Conservation (phyloP, 2,329 filamentous ascomycete genomes). For the Corinectria fuckeliana region DNA sequence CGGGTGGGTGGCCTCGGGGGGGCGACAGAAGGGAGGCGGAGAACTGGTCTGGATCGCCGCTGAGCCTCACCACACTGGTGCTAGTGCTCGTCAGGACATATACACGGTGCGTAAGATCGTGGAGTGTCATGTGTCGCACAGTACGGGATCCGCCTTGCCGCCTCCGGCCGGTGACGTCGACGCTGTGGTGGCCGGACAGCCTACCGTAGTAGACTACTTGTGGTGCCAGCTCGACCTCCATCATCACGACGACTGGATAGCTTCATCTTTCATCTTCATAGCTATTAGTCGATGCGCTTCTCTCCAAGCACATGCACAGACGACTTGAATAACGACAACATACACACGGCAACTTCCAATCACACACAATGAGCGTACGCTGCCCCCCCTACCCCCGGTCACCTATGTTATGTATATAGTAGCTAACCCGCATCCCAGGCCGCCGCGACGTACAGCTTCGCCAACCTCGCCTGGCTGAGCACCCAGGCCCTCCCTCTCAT, state of each 20-base stretch:
- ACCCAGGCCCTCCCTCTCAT: slow-evolving; percentile 56
- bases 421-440: slow-evolving; percentile 43
- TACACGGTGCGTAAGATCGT: not conserved
- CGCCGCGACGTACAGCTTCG: slow-evolving; percentile 57
- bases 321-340: too few relatives aligned
- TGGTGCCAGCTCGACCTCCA: not conserved
- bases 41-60: not conserved
- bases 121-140: too few relatives aligned
- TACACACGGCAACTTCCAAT: too few relatives aligned
- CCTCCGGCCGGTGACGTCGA: slow-evolving; percentile 2
- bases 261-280: too few relatives aligned
- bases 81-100: too few relatives aligned
- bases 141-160: too few relatives aligned
- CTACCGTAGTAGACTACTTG: too few relatives aligned
- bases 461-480: slow-evolving; percentile 58
- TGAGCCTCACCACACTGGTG: too few relatives aligned
- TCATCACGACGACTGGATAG: not conserved
- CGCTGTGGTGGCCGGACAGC: not conserved
- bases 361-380: slow-evolving; percentile 29
- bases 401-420: not conserved
- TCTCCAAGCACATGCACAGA: too few relatives aligned
- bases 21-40: not conserved
- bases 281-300: too few relatives aligned
- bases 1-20: not conserved
- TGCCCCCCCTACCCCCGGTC: not conserved